Base-by-base conservation (phyloP, 306 rosid genomes). In the Trichosanthes cucumerina region DNA sequence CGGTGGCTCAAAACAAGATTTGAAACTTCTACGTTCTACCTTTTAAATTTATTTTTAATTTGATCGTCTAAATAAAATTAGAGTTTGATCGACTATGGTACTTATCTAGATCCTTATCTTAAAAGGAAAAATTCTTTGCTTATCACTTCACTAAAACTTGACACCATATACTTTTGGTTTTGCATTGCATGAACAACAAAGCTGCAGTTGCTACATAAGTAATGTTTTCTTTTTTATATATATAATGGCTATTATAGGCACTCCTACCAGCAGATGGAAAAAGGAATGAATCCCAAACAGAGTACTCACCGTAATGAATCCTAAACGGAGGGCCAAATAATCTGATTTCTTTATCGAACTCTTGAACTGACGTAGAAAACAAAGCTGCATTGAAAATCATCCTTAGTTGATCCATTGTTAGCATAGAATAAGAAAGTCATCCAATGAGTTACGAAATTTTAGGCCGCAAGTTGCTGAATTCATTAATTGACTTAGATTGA, bases 281-380 rank as follows among this genome's bases (percentile, higher is more conserved):
- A 62, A 31, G 28, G 15, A 66, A 69, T 12, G 36, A 21, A 43
- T 43, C n/a, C 66, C 38, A 23, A 0, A 68, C 53, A 21, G 12
- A 70, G 19, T 71, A 84, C 95, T 76, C 81, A 95, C 97, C 9
- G 86, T 89, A 79, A 92, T 85, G 95, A 95, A 95, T 70, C 98
- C 98, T 63, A 91, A 86, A 75, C 98, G 97, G 65, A 95, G 89
- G 74, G 98, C 98, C 86, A 95, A 89, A 86, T 92, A 95, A 78
- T 95, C 97, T 3, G 96, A 92, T 81, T 90, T 95, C 85, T 76
- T 82, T 78, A 95, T 81, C 9, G 97, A 92, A 80, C 92, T 95
- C 85, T 85, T 87, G 83, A 95, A 95, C 77, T 95, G 97, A 46
- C 95, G 91, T 34, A 95, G 86, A 78, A 95, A 95, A 84, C 97